These are phyloP conservation scores for Leishmania lainsoni DNA, from an alignment of 208 protist species.

Conservation along the genomic window DNA sequence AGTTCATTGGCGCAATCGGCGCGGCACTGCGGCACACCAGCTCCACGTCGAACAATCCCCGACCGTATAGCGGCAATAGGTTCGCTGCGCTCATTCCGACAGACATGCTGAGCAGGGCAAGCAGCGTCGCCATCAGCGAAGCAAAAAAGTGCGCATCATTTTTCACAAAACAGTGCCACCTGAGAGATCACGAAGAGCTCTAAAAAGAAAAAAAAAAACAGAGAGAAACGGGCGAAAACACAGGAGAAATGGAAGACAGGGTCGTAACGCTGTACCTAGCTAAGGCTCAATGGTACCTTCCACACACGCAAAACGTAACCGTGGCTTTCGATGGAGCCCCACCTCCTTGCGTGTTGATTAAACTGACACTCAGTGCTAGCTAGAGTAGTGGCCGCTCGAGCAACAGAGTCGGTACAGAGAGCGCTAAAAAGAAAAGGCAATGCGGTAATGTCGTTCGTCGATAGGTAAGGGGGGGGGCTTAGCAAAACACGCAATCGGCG, in stretches of 20 bases:
- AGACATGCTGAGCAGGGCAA: conserved; percentile 4
- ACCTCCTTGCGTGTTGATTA: not conserved
- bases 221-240: no score
- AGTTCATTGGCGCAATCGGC: not conserved
- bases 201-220: not conserved
- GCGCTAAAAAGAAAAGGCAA: not conserved
- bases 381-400: not conserved
- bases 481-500: not conserved
- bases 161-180: not conserved
- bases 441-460: not conserved
- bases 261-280: not conserved
- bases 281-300: not conserved
- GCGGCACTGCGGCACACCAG: conserved; percentile 27
- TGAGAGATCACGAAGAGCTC: not conserved
- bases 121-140: not conserved
- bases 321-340: not conserved
- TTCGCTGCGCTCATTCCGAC: not conserved
- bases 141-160: not conserved
- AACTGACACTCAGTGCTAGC: not conserved
- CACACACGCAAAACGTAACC: not conserved
- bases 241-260: not conserved
- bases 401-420: no score
- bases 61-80: conserved; percentile 22
- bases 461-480: not conserved
- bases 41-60: conserved; percentile 27